phyloP scores from a whole-genome alignment of 441 rosid genomes.

The Erysimum cheiri region DNA sequence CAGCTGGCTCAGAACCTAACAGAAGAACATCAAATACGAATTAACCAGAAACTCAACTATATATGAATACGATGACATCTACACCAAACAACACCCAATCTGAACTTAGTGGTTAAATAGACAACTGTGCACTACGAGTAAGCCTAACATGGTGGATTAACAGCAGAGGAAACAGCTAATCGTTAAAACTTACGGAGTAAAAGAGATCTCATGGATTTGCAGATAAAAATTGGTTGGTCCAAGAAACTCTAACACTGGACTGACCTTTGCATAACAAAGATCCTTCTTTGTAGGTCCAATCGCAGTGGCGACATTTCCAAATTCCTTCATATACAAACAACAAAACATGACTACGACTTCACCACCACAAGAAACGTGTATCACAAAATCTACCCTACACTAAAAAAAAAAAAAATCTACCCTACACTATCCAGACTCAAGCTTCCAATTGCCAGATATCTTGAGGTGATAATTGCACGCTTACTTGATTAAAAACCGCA shows the following conservation, averaged over 20 bases:
- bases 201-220: background rate
- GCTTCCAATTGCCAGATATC: background rate
- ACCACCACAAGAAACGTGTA: slow-evolving; percentile 18
- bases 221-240: slow-evolving; percentile 3
- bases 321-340: slow-evolving; percentile 60
- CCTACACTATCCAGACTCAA: slow-evolving; percentile 15
- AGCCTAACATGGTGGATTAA: background rate
- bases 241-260: slow-evolving; percentile 44
- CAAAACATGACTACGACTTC: slow-evolving; percentile 39
- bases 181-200: no score
- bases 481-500: background rate
- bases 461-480: background rate
- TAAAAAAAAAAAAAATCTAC: no score
- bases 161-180: slow-evolving; percentile 2
- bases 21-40: slow-evolving; percentile 29
- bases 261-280: slow-evolving; percentile 55
- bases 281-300: slow-evolving; percentile 56
- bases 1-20: slow-evolving; percentile 57
- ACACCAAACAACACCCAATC: slow-evolving; percentile 10
- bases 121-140: background rate
- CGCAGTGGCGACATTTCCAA: slow-evolving; percentile 80
- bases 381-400: no score
- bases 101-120: background rate
- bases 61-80: slow-evolving; percentile 1
- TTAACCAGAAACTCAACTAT: slow-evolving; percentile 33